Base-by-base conservation (phyloP, 179 eudicot species). In the Vitellaria paradoxa region DNA sequence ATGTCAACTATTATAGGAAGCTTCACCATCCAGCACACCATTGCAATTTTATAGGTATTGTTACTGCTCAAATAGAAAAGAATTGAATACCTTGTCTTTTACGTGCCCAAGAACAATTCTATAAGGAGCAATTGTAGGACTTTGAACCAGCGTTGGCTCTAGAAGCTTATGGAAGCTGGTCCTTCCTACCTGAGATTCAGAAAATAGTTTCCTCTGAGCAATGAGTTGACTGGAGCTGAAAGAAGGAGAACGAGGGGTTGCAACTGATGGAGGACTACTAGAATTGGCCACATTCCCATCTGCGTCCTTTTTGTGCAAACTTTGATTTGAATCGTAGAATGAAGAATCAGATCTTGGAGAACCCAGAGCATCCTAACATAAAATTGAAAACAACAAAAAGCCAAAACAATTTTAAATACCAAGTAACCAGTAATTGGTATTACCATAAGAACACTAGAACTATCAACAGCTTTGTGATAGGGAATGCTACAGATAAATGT, bases 91-190 rank as follows among this genome's bases (percentile, higher is more conserved):
- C 98, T 80, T 94, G 64, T 92, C 93, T 81, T 92, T 94, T 64
- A 94, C 85, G 71, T 94, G 83, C 80, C 98, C 98, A 60, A 94
- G 92, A 82, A 94, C 93, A 79, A 89, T 68, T 70, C 98, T 91
- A 68, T 92, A 93, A 62, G 97, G 94, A 81, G 96, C 89, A 72
- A 91, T 84, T 79, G 86, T 92, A 65, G 97, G 94, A 76, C 79
- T 82, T 42, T 83, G 86, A 74, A 93, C 83, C 76, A 83, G 82
- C 86, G 93, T 90, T 80, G 98, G 98, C 78, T 94, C 98, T 72
- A 92, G 85, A 81, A 94, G 98, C 85, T 87, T 92, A 84, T 88
- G 93, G 71, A 94, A 94, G 83, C 98, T 92, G 73, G 87, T 78
- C 79, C 86, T 88, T 82, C 97, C 97, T 59, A 86, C 62, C 80